These are phyloP conservation scores for Cyanidiococcus yangmingshanensis DNA, from an alignment of 23 red algal species.

Conservation along the genomic window DNA sequence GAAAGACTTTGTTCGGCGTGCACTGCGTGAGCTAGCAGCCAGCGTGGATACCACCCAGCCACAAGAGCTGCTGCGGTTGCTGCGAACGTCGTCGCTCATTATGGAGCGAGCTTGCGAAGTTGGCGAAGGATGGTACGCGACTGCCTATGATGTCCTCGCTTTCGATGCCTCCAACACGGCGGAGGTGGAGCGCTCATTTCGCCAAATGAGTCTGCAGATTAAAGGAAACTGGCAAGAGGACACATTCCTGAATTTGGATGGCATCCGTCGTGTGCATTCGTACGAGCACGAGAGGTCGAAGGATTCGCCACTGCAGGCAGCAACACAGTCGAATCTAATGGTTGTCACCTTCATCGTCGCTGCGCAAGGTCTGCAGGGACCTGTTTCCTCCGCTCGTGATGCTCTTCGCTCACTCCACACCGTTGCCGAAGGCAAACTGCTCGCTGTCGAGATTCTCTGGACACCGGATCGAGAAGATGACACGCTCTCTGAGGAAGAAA, in stretches of 20 bases:
- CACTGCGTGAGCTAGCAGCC: neutral
- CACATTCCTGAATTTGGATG: slow-evolving; percentile 6
- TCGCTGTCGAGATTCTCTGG: slow-evolving; percentile 4
- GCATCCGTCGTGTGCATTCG: neutral
- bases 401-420: neutral
- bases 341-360: neutral
- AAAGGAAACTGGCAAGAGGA: neutral
- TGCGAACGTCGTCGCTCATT: neutral
- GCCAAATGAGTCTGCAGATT: slow-evolving; percentile 4
- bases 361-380: neutral
- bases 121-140: slow-evolving; percentile 11
- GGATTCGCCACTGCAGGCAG: neutral
- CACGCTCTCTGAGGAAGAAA: neutral
- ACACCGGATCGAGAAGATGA: neutral
- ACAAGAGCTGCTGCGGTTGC: neutral
- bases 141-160: neutral
- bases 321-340: neutral
- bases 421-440: neutral
- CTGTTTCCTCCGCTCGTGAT: neutral
- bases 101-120: neutral
- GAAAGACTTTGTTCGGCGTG: neutral
- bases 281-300: neutral
- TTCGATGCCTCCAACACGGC: neutral
- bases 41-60: neutral
- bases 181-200: neutral